These are phyloP conservation scores for Talaromyces nanjingensis DNA, from an alignment of 495 filamentous ascomycete species.

Conservation along the genomic window DNA sequence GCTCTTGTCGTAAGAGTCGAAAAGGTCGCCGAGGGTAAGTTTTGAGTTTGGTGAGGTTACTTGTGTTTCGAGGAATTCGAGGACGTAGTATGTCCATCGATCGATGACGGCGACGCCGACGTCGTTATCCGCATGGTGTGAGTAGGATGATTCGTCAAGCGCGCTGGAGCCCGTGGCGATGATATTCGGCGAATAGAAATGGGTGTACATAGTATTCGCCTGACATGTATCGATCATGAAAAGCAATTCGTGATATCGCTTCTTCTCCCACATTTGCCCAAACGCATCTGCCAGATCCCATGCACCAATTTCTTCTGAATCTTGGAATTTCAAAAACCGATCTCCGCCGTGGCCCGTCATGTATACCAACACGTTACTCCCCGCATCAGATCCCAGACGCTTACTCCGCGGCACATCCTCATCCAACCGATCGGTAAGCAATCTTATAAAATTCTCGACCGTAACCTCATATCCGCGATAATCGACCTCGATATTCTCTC, in stretches of 20 bases:
- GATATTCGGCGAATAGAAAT: constrained; percentile 95
- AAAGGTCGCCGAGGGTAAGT: constrained; percentile 82
- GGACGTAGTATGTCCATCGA: constrained; percentile 96
- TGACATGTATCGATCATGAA: constrained; percentile 99
- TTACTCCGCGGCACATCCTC: constrained; percentile 93
- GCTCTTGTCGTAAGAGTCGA: constrained; percentile 88
- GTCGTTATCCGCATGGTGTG: constrained; percentile 95
- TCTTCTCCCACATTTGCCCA: constrained; percentile 99
- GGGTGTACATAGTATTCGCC: constrained; percentile 97
- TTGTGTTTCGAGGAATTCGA: constrained; percentile 91
- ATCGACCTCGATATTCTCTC: constrained; percentile 98
- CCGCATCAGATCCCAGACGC: constrained; percentile 81
- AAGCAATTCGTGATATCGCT: constrained; percentile 86
- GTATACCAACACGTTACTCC: constrained; percentile 94
- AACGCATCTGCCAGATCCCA: constrained; percentile 97
- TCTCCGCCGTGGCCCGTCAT: constrained; percentile 99
- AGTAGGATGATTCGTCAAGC: constrained; percentile 90
- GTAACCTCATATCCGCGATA: constrained; percentile 98
- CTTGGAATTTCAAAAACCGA: constrained; percentile 97
- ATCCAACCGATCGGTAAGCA: constrained; percentile 87
- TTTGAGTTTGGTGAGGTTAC: constrained; percentile 77
- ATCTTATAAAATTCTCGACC: constrained; percentile 95
- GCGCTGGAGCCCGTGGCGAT: constrained; percentile 91
- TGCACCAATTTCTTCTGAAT: constrained; percentile 92
- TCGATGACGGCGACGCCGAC: constrained; percentile 98